These are phyloP conservation scores for Peronospora farinosa DNA, from an alignment of 352 stramenopile genomes.

Conservation along the genomic window DNA sequence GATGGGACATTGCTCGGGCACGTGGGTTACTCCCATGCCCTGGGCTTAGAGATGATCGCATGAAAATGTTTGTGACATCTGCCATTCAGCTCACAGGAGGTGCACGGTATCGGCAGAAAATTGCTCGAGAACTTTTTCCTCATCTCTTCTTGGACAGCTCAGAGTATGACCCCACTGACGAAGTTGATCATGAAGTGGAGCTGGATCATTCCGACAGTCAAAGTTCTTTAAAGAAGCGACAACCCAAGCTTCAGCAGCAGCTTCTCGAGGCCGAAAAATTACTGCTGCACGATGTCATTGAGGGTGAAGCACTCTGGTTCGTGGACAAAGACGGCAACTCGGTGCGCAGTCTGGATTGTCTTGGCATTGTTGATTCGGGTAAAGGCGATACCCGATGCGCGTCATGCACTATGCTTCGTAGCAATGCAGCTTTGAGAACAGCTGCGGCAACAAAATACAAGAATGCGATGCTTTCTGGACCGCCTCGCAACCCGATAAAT, in stretches of 20 bases:
- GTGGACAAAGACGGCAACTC: constrained; percentile 70
- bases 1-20: constrained; percentile 42
- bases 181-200: constrained; percentile 8
- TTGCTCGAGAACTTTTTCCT: constrained; percentile 68
- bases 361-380: constrained; percentile 35
- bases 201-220: neutral
- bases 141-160: constrained; percentile 38
- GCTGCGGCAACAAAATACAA: constrained; percentile 36
- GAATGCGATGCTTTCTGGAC: constrained; percentile 24
- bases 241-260: constrained; percentile 27
- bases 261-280: constrained; percentile 52
- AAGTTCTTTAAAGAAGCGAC: constrained; percentile 15
- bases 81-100: constrained; percentile 63
- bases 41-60: constrained; percentile 50
- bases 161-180: constrained; percentile 8
- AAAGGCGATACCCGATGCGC: constrained; percentile 41
- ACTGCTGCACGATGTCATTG: constrained; percentile 64
- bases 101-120: constrained; percentile 48
- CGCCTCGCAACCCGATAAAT: constrained; percentile 44
- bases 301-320: constrained; percentile 70
- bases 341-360: constrained; percentile 65
- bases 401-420: constrained; percentile 41
- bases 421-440: constrained; percentile 46
- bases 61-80: constrained; percentile 45
- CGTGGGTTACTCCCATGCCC: constrained; percentile 52